Base-by-base conservation (phyloP, 805 yeast species). In the Spathaspora passalidarum region DNA sequence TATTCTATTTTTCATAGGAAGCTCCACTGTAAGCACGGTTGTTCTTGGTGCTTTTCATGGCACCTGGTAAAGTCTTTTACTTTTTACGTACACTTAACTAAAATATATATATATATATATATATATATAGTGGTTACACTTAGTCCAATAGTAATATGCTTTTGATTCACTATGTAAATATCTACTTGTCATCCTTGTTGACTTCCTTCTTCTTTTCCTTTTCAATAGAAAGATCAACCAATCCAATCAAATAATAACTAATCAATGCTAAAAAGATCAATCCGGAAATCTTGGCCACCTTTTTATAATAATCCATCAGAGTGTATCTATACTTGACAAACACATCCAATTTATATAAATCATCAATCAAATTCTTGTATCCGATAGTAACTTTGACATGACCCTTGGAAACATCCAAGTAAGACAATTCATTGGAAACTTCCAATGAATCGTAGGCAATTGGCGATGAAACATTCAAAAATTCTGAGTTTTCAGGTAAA, bases 401-500 rank as follows among this genome's bases (percentile, higher is more conserved):
- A 20, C 98, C 97, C 20, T 73, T 66, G 20, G 80, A 68, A 53
- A 84, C 73, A 63, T 92, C 99, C 53, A 92, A 79, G 63, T 78
- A 86, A 3, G 87, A 82, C 44, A 69, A 63, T 57, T 76, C 76
- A 43, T 60, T 52, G n/a, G 61, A 62, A 16, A 69, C 59, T 1
- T 40, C 42, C 22, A 69, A 40, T 3, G 61, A 57, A 19, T 62
- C 61, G 49, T 68, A 67, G 2, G 63, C 61, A 38, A 84, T 61
- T 16, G 94, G 86, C 14, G 86, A 73, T 16, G 78, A 68, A 36
- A 86, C 74, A 48, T 74, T 80, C 39, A 78, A 51, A 43, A 76
- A 68, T 52, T 74, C 72, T 5, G 98, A 85, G 41, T 91, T 92
- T 66, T 94, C 97, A 10, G 99, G 99, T 53, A 94, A 77, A 57